Conservation (phyloP, 495 filamentous ascomycete species). For the Penicillium salamii region DNA sequence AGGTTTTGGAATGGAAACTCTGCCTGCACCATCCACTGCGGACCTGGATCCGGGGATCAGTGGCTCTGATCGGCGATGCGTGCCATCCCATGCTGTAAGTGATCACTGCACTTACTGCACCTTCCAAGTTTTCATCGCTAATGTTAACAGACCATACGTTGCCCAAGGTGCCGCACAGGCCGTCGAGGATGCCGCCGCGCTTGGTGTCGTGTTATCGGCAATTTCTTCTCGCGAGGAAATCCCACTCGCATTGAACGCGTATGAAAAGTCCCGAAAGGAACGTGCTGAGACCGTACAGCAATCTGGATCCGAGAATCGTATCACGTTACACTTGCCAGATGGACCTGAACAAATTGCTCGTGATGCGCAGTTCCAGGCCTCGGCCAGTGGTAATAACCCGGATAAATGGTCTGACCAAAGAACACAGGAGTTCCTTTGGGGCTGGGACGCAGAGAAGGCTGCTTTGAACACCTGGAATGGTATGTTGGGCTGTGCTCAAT, state of each 20-base stretch:
- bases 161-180: conserved; percentile 54
- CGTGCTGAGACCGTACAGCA: conserved; percentile 51
- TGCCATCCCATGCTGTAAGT: conserved; percentile 63
- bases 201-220: conserved; percentile 44
- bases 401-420: conserved; percentile 51
- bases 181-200: conserved; percentile 54
- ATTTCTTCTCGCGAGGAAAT: conserved; percentile 41
- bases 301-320: conserved; percentile 48
- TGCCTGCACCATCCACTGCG: conserved; percentile 55
- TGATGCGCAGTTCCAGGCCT: conserved; percentile 43
- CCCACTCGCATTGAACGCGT: conserved; percentile 39
- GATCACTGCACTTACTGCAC: background rate
- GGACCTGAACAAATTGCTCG: conserved; percentile 50
- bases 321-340: conserved; percentile 53
- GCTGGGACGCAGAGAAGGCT: conserved; percentile 46
- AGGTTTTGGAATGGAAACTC: conserved; percentile 64
- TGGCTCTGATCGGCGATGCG: conserved; percentile 65
- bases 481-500: conserved; percentile 15
- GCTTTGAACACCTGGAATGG: conserved; percentile 42
- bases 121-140: background rate
- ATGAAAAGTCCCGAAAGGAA: conserved; percentile 47
- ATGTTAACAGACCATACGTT: conserved; percentile 34
- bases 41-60: conserved; percentile 54
- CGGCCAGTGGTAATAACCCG: conserved; percentile 35
- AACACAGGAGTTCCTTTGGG: conserved; percentile 45